Conservation (phyloP, 73 alveolate genomes). For the Effrenium voratum region DNA sequence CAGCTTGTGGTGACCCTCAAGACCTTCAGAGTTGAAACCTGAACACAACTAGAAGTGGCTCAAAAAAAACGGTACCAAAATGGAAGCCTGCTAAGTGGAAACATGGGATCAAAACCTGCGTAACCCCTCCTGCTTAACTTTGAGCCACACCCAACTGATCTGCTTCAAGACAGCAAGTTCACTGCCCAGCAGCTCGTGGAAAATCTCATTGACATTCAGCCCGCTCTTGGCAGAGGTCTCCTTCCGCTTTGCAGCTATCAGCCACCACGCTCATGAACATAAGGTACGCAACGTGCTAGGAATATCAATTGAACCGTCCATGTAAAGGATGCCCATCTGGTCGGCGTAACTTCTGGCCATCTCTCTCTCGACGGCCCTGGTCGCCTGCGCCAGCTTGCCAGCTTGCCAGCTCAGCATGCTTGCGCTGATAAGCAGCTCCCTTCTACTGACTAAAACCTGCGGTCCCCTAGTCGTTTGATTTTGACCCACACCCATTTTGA, state of each 20-base stretch:
- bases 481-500: too few species aligned
- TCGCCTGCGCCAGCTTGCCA: background rate
- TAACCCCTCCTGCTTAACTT: background rate
- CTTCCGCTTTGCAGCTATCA: too few species aligned
- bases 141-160: background rate
- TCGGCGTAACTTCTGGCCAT: constrained; percentile 92
- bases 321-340: constrained; percentile 63
- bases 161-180: background rate
- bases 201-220: constrained; percentile 73
- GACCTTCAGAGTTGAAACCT: too few species aligned
- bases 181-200: constrained; percentile 55
- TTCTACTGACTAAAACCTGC: too few species aligned
- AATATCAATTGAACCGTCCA: constrained; percentile 59
- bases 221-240: constrained; percentile 94
- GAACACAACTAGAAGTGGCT: background rate
- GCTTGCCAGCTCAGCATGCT: background rate
- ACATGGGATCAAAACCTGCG: background rate
- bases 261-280: too few species aligned
- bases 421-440: too few species aligned
- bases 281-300: background rate
- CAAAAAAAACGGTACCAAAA: background rate
- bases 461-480: too few species aligned
- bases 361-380: constrained; percentile 94
- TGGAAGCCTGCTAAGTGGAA: background rate
- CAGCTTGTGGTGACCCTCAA: background rate